Conservation (phyloP, 1,284 basidiomycete species). For the Trichosporon inkin region DNA sequence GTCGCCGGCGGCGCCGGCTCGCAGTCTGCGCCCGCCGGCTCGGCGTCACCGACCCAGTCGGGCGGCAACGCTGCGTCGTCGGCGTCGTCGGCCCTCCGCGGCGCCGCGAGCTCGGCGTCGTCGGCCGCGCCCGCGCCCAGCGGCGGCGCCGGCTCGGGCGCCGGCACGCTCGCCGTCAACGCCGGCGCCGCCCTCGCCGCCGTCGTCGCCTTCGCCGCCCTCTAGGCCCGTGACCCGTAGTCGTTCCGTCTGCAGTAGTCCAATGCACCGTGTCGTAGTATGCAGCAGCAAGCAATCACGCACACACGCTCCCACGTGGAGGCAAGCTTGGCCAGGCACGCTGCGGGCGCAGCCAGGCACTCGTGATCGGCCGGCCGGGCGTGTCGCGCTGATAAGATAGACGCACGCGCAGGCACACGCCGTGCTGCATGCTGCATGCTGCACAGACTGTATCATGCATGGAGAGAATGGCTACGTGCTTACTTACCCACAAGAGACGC, state of each 20-base stretch:
- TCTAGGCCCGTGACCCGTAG: not conserved
- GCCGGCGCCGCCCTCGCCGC: slow-evolving; percentile 8
- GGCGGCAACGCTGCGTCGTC: too few relatives aligned
- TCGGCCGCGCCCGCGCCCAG: too few relatives aligned
- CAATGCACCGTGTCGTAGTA: not conserved
- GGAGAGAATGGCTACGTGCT: too few relatives aligned
- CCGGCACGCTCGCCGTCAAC: not conserved
- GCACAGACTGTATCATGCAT: not conserved
- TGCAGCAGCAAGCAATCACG: too few relatives aligned
- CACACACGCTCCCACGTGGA: too few relatives aligned
- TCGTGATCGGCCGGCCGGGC: not conserved
- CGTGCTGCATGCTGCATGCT: not conserved
- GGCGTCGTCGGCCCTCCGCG: too few relatives aligned
- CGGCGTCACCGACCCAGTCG: not conserved
- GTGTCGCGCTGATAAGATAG: not conserved
- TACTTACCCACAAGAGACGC: too few relatives aligned
- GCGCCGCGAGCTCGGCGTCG: too few relatives aligned
- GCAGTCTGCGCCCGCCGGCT: not conserved
- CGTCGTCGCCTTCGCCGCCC: slow-evolving; percentile 6
- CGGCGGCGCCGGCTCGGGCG: not conserved
- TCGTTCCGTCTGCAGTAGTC: too few relatives aligned
- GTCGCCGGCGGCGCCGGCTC: not conserved
- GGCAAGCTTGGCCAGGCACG: not conserved
- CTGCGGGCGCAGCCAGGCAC: not conserved
- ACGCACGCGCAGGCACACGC: too few relatives aligned